Percentiles rank a stretch among this genome's conserved stretches.
Evolutionary conservation across 179 eudicot species (phyloP).

Genomic region (Camellia oleifera): DNA sequence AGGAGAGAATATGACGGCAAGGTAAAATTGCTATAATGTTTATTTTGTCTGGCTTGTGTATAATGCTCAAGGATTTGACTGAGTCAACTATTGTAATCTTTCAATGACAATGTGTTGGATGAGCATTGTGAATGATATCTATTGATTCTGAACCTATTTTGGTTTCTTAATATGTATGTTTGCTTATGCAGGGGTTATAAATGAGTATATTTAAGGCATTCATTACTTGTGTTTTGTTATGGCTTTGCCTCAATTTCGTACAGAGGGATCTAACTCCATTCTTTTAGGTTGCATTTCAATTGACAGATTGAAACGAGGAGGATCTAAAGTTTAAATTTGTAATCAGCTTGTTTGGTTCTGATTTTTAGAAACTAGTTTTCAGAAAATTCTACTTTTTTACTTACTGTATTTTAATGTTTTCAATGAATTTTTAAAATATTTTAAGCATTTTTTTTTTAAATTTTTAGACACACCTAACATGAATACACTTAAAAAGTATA

Average conservation of each 20-base stretch:
- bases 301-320: slow-evolving; percentile 3
- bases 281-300: not conserved
- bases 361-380: too few species aligned
- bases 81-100: not conserved
- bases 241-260: not conserved
- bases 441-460: too few species aligned
- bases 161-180: not conserved
- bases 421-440: too few species aligned
- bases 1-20: slow-evolving; percentile 76
- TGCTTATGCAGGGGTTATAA: not conserved
- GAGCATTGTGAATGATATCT: not conserved
- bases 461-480: too few species aligned
- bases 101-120: not conserved
- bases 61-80: not conserved
- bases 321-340: not conserved
- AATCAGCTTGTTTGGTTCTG: too few species aligned
- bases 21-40: slow-evolving; percentile 28
- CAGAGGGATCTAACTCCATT: not conserved
- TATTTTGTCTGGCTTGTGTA: not conserved
- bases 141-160: not conserved
- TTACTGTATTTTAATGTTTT: too few species aligned
- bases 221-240: not conserved
- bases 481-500: too few species aligned
- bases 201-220: not conserved
- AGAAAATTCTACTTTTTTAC: too few species aligned